Evolutionary conservation across 768 basidiomycete genomes (phyloP).

Genomic region (Neoboletus magnificus): DNA sequence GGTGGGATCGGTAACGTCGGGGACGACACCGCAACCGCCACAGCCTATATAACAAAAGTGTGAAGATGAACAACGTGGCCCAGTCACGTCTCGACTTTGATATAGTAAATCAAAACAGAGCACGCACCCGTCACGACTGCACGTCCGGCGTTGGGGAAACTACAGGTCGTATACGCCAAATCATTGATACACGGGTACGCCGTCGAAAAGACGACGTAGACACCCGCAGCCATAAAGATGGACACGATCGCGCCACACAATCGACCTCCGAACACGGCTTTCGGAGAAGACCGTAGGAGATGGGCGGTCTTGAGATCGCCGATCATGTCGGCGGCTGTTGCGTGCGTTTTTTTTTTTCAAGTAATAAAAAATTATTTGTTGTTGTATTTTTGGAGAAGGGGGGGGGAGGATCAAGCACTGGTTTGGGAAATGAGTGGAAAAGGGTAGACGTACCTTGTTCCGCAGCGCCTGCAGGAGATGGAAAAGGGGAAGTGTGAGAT

Average conservation of each 20-base stretch:
- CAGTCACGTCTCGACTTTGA: neutral
- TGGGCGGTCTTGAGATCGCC: conserved; percentile 70
- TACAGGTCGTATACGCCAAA: conserved; percentile 12
- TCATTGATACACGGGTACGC: conserved; percentile 56
- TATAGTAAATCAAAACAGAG: too few species aligned
- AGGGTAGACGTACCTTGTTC: conserved; percentile 17
- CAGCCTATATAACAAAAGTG: conserved; percentile 2
- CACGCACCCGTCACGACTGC: conserved; percentile 25
- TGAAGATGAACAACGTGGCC: neutral
- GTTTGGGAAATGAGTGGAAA: neutral
- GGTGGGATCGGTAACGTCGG: conserved; percentile 40
- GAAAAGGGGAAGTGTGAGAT: neutral
- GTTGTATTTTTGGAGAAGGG: neutral
- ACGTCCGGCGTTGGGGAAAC: conserved; percentile 25
- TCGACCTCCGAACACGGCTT: conserved; percentile 60
- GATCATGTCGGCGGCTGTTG: conserved; percentile 56
- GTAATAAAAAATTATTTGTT: neutral
- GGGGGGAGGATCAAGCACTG: neutral
- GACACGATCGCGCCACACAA: conserved; percentile 56
- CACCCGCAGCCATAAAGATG: conserved; percentile 54
- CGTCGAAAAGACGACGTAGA: conserved; percentile 61
- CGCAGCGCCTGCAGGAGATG: conserved; percentile 12
- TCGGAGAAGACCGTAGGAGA: conserved; percentile 61
- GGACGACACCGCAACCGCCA: conserved; percentile 22
- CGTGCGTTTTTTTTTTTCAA: neutral